A percentile compares a stretch with the other conserved stretches of the same genome.
These are phyloP conservation scores for Termitomyces sp. DNA, from an alignment of 768 basidiomycete species.

Conservation along the genomic window DNA sequence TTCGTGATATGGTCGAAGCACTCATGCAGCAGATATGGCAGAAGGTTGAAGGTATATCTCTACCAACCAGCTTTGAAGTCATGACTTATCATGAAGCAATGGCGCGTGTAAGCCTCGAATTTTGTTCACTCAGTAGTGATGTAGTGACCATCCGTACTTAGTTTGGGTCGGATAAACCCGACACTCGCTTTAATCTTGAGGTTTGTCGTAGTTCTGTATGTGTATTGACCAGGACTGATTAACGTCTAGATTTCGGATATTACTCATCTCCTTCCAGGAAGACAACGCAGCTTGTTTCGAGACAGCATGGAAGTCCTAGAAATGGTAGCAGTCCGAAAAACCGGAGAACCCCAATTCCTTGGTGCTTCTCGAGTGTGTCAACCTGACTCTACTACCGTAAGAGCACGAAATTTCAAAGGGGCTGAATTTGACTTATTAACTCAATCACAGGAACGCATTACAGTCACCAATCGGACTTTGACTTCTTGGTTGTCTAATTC, in stretches of 20 bases:
- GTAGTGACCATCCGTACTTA: conserved; percentile 22
- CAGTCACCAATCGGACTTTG: conserved; percentile 39
- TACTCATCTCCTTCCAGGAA: conserved; percentile 28
- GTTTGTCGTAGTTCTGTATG: conserved; percentile 31
- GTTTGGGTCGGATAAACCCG: conserved; percentile 96
- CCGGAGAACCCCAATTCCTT: conserved; percentile 32
- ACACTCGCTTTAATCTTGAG: conserved; percentile 83
- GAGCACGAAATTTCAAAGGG: conserved; percentile 6
- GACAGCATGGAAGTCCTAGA: conserved; percentile 32
- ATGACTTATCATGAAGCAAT: conserved; percentile 93
- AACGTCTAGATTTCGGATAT: conserved; percentile 38
- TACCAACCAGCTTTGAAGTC: conserved; percentile 64
- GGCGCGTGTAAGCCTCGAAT: conserved; percentile 53
- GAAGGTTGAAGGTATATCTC: conserved; percentile 52
- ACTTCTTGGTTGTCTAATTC: conserved; percentile 41
- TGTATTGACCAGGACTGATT: conserved; percentile 11
- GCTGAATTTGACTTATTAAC: conserved; percentile 10
- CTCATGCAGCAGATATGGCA: conserved; percentile 75
- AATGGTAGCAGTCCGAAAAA: conserved; percentile 39
- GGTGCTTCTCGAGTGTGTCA: conserved; percentile 32
- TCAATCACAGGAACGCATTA: conserved; percentile 39
- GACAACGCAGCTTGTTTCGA: conserved; percentile 22
- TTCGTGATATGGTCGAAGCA: conserved; percentile 73
- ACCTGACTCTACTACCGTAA: conserved; percentile 22
- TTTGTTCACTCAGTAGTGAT: neutral